Evolutionary conservation across 495 filamentous ascomycete genomes (phyloP), one percentile per base, ranked within the genome.

Genomic region (Penicillium ochrochloron): DNA sequence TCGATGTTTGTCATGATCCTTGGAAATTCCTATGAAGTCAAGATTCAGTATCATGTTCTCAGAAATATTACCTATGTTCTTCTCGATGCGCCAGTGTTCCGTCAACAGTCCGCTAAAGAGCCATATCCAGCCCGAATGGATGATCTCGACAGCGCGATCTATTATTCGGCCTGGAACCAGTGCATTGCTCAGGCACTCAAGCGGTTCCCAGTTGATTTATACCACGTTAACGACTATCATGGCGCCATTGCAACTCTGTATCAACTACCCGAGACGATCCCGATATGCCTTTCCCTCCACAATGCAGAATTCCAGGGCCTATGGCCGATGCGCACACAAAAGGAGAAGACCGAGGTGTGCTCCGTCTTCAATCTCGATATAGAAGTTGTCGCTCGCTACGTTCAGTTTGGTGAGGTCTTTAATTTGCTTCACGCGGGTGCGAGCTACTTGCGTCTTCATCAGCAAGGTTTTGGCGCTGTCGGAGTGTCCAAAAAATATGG

Each of bases 201-300:
- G 41, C 79, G 83, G 8, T 85, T 85, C 51, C 84, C 87, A 0
- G 80, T 91, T 50, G 89, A 92, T 67, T 70, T 93, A 23, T 93
- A 93, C 70, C 90, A 93, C 71, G 89, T 92, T 70, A 93, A 93
- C 73, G 90, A 93, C 71, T 93, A 92, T 70, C 90, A 93, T 63
- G 90, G 90, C 34, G 87, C 90, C 19, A 74, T 89, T 7, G 90
- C 90, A 41, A 89, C 89, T 12, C 77, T 92, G 8, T 89, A 93
- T 63, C 80, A 91, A 19, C 80, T 92, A 5, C 90, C 90, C 15
- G 76, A 84, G 41, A 89, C 79, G 1, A 69, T 82, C 48, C 83
- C 80, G 1, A 68, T 76, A 14, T 81, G 77, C 48, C 70, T 83
- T 3, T 85, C 81, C n/a, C 82, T 86, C 19, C 86, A 89, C 73